phyloP scores from a whole-genome alignment of 768 basidiomycete genomes.

The Lactarius deliciosus region DNA sequence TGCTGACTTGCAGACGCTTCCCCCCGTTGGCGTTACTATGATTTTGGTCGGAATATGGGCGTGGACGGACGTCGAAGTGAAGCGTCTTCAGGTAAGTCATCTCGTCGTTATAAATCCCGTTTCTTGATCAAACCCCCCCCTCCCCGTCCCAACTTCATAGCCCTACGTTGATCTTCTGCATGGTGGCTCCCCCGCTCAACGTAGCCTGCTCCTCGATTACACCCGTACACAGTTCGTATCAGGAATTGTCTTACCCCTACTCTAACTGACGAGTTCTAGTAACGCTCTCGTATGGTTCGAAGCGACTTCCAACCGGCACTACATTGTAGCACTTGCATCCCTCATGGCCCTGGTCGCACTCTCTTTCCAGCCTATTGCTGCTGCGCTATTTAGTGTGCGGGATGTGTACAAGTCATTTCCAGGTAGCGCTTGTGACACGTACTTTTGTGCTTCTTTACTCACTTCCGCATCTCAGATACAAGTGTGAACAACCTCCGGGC shows the following conservation, averaged over 20 bases:
- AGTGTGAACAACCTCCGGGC: slow-evolving; percentile 40
- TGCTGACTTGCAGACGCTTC: slow-evolving; percentile 43
- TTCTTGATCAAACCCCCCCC: slow-evolving; percentile 4
- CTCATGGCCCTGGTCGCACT: slow-evolving; percentile 50
- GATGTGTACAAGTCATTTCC: slow-evolving; percentile 46
- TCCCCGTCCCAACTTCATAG: slow-evolving; percentile 32
- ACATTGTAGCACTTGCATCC: slow-evolving; percentile 49
- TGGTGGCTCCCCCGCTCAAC: slow-evolving; percentile 52
- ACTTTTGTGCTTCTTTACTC: slow-evolving; percentile 1
- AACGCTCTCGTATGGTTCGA: slow-evolving; percentile 50
- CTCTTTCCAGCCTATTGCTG: slow-evolving; percentile 52
- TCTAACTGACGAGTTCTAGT: slow-evolving; percentile 32
- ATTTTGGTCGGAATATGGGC: slow-evolving; percentile 52
- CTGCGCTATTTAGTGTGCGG: slow-evolving; percentile 49
- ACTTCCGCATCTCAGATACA: slow-evolving; percentile 34
- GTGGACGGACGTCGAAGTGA: slow-evolving; percentile 58
- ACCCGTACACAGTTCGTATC: slow-evolving; percentile 47
- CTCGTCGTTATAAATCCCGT: background rate
- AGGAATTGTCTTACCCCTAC: background rate
- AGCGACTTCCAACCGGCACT: slow-evolving; percentile 49
- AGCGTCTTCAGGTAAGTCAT: slow-evolving; percentile 50
- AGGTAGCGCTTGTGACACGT: slow-evolving; percentile 33
- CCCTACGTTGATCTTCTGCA: slow-evolving; percentile 59
- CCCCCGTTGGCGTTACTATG: slow-evolving; percentile 51
- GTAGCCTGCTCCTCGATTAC: slow-evolving; percentile 55